phyloP scores from a whole-genome alignment of 2,329 filamentous ascomycete species.

The Berkeleyomyces basicola region DNA sequence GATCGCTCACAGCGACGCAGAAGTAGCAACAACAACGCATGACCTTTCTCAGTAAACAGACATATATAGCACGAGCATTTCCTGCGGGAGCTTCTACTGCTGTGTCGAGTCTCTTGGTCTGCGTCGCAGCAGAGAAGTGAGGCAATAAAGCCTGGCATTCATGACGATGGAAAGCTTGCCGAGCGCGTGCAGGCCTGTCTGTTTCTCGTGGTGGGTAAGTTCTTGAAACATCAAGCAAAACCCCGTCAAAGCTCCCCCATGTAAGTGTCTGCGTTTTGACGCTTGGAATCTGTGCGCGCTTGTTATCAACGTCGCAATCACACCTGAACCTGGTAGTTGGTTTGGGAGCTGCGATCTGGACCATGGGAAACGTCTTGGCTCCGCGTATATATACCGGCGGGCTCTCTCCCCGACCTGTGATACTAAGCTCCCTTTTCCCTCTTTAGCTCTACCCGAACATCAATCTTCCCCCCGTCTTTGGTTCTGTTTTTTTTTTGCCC shows the following conservation, averaged over 20 bases:
- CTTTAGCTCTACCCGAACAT: neutral
- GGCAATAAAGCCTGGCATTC: neutral
- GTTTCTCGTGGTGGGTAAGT: neutral
- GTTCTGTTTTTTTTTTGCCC: neutral
- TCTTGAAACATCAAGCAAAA: neutral
- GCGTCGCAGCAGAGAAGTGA: neutral
- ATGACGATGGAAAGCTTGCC: neutral
- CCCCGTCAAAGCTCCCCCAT: neutral
- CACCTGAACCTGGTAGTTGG: neutral
- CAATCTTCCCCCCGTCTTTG: neutral
- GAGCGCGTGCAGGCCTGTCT: neutral
- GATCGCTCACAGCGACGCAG: neutral
- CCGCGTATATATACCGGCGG: neutral
- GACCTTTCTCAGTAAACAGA: neutral
- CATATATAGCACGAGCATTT: neutral
- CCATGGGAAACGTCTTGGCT: neutral
- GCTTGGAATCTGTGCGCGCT: neutral
- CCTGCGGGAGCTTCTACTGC: neutral
- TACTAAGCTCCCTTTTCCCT: neutral
- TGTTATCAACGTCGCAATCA: neutral
- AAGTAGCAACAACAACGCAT: too few relatives aligned
- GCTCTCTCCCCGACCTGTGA: neutral
- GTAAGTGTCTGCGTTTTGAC: neutral
- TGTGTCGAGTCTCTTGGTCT: neutral
- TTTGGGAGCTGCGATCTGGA: neutral